These are phyloP conservation scores for Trichosporon sp. DNA, from an alignment of 1,284 basidiomycete species.

Conservation along the genomic window DNA sequence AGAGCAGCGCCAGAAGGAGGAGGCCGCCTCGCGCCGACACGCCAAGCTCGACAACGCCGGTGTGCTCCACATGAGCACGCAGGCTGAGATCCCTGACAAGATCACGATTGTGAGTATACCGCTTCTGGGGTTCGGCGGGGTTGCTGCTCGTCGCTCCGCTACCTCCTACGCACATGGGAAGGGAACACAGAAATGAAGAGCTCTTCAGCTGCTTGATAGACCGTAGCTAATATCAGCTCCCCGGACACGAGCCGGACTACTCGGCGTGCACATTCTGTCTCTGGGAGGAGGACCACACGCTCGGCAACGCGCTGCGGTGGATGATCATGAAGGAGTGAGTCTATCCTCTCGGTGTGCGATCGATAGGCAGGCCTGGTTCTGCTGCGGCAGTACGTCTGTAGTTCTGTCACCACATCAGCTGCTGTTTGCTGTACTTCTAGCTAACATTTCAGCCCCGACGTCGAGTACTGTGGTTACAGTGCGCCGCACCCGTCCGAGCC, in stretches of 20 bases:
- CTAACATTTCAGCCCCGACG: conserved; percentile 74
- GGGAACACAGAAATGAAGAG: no score
- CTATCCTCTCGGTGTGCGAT: neutral
- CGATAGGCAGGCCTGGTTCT: neutral
- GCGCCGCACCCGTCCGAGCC: conserved; percentile 96
- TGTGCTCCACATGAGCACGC: conserved; percentile 45
- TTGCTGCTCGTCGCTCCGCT: no score
- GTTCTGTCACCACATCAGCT: neutral
- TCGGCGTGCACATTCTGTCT: conserved; percentile 91
- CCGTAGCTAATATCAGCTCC: conserved; percentile 55
- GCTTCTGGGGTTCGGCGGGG: neutral
- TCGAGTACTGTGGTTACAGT: conserved; percentile 98
- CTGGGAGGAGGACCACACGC: conserved; percentile 89
- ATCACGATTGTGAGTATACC: conserved; percentile 51
- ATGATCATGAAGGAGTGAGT: conserved; percentile 98
- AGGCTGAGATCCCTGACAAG: conserved; percentile 47
- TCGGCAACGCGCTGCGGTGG: conserved; percentile 92
- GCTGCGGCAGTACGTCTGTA: neutral
- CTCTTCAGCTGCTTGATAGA: neutral
- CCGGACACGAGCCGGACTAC: conserved; percentile 76
- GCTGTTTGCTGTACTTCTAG: neutral
- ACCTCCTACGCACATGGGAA: no score
- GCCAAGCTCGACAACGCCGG: conserved; percentile 50
- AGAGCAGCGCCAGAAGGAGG: conserved; percentile 30
- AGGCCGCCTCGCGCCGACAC: conserved; percentile 31